These are phyloP conservation scores for Crithidia bombi DNA, from an alignment of 208 protist genomes.

Conservation along the genomic window DNA sequence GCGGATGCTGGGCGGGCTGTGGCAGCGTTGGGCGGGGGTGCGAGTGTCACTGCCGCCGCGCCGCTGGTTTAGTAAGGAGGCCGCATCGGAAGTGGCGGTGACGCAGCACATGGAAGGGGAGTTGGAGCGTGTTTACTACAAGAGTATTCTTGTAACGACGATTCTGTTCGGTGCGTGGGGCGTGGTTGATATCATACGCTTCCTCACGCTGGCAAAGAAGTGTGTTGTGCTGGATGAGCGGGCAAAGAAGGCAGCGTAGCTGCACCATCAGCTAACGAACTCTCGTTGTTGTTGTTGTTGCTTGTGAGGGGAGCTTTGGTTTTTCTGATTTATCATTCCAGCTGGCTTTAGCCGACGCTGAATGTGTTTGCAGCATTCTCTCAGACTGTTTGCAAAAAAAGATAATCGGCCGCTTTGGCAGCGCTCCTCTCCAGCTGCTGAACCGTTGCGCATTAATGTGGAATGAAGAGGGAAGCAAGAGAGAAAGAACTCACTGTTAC, in stretches of 20 bases:
- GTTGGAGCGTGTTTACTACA: slow-evolving; percentile 38
- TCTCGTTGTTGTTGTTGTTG: neutral
- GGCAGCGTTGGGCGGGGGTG: slow-evolving; percentile 30
- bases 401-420: too few relatives aligned
- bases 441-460: too few relatives aligned
- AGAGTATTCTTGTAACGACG: slow-evolving; percentile 14
- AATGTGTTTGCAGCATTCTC: too few relatives aligned
- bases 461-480: too few relatives aligned
- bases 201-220: slow-evolving; percentile 7
- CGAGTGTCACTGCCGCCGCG: slow-evolving; percentile 17
- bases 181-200: slow-evolving; percentile 17
- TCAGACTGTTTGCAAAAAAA: too few relatives aligned
- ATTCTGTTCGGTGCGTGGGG: slow-evolving; percentile 21
- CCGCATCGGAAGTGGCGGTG: neutral
- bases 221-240: neutral
- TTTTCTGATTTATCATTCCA: too few relatives aligned
- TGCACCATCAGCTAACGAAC: too few relatives aligned
- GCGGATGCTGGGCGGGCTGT: slow-evolving; percentile 29
- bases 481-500: too few relatives aligned
- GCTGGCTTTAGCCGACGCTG: too few relatives aligned
- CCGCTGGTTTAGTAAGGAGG: neutral
- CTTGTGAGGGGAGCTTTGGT: neutral
- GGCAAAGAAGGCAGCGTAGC: neutral
- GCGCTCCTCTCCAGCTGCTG: too few relatives aligned
- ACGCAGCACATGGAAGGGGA: slow-evolving; percentile 29